Evolutionary conservation across 2,329 filamentous ascomycete genomes (phyloP).

Genomic region (Penicillium sp.): DNA sequence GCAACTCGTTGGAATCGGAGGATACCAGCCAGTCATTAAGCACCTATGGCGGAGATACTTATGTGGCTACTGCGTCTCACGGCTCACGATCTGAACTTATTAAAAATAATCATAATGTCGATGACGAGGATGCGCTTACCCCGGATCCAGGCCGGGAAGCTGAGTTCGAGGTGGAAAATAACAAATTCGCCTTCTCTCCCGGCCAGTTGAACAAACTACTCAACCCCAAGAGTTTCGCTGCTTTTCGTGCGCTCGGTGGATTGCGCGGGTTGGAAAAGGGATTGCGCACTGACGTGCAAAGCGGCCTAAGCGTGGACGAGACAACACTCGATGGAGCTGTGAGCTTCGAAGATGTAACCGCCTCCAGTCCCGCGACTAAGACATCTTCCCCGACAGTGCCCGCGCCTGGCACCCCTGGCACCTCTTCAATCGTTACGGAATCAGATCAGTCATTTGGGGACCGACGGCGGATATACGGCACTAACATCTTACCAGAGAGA

Average conservation of each 20-base stretch:
- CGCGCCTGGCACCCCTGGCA: slow-evolving; percentile 1
- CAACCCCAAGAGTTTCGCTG: slow-evolving; percentile 74
- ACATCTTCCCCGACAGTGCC: slow-evolving; percentile 21
- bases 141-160: slow-evolving; percentile 71
- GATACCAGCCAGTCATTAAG: slow-evolving; percentile 55
- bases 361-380: slow-evolving; percentile 28
- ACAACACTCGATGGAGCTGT: slow-evolving; percentile 62
- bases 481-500: slow-evolving; percentile 67
- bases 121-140: slow-evolving; percentile 62
- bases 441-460: slow-evolving; percentile 55
- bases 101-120: slow-evolving; percentile 51
- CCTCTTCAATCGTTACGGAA: not conserved
- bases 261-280: slow-evolving; percentile 72
- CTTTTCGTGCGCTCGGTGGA: slow-evolving; percentile 74
- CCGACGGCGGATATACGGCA: slow-evolving; percentile 68
- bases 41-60: slow-evolving; percentile 56
- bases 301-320: slow-evolving; percentile 72
- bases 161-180: slow-evolving; percentile 67
- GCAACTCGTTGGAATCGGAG: slow-evolving; percentile 65
- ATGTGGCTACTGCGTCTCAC: slow-evolving; percentile 47
- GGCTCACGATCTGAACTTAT: slow-evolving; percentile 45
- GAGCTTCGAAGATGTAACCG: slow-evolving; percentile 62
- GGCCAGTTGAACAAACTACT: slow-evolving; percentile 75
- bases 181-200: slow-evolving; percentile 71
- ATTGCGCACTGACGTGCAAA: slow-evolving; percentile 62